Evolutionary conservation across 1,284 basidiomycete genomes (phyloP), one percentile per base, ranked within the genome.

Genomic region (Sparassis latifolia): DNA sequence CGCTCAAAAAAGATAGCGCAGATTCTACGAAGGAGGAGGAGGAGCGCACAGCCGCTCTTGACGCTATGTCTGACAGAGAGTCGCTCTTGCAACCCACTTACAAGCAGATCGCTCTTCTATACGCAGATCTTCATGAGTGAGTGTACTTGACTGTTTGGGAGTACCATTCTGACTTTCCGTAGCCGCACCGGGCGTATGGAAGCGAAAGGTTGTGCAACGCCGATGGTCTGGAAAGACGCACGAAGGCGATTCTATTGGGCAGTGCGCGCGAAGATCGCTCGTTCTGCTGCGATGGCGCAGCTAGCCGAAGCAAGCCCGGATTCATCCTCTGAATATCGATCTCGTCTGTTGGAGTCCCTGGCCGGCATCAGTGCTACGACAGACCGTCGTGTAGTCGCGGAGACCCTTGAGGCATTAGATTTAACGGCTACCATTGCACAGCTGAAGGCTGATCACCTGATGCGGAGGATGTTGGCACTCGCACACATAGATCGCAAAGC

Each of bases 191-290:
- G 94, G 53, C 91, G 96, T 54, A 98, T 99, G 96, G 91, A 97
- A 72, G 95, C 95, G 31, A 98, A 98, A 72, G 95, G 93, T 20
- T 97, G 89, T 65, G 94, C 88, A 42, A 89, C 80, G 63, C 78
- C 82, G 33, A 82, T 80, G 52, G 81, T 85, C 52, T 97, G 95
- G 94, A 87, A 88, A 67, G 81, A 92, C 55, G 85, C 94, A 44
- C 86, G 96, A 55, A 80, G 92, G 56, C 83, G 88, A 68, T 98
- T 99, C 81, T 99, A 97, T 77, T 96, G 92, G 93, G 86, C 92
- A 49, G 78, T 95, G 45, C 87, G 94, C 44, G 85, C 86, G 20
- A 84, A 86, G 49, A 69, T 89, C 32, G 86, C 87, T 28, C 80
- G 78, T 45, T 84, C 84, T 2, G 67, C 72, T 44, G 83, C 83